These are phyloP conservation scores for Aspergillus ruber DNA, from an alignment of 2,329 filamentous ascomycete species.

Conservation along the genomic window DNA sequence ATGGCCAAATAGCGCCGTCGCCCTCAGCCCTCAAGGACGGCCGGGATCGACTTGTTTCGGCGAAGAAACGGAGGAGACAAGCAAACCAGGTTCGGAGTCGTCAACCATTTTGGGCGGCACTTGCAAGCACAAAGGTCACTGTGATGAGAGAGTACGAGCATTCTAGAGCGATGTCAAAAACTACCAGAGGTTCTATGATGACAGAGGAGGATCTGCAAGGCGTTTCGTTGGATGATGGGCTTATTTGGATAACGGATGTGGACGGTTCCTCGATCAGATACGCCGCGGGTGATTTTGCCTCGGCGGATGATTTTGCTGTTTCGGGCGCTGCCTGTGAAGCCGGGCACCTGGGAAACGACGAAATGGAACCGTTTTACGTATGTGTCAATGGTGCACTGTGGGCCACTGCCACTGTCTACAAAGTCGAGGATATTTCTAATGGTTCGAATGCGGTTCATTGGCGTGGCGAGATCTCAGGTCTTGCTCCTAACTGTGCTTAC, in stretches of 20 bases:
- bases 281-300: conserved; percentile 37
- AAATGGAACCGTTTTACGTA: conserved; percentile 56
- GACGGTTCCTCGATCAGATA: conserved; percentile 43
- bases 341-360: conserved; percentile 19
- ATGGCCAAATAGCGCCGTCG: conserved; percentile 46
- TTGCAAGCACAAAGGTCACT: conserved; percentile 93
- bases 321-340: conserved; percentile 21
- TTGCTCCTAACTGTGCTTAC: conserved; percentile 59
- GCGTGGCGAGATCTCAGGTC: conserved; percentile 58
- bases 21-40: conserved; percentile 44
- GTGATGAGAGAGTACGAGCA: conserved; percentile 88
- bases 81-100: conserved; percentile 83
- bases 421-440: conserved; percentile 38
- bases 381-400: conserved; percentile 60
- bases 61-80: conserved; percentile 83
- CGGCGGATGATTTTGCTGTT: conserved; percentile 25
- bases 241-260: conserved; percentile 43
- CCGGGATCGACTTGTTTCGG: conserved; percentile 54
- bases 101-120: conserved; percentile 88
- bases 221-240: conserved; percentile 35
- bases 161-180: conserved; percentile 49
- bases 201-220: conserved; percentile 39
- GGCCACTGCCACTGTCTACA: conserved; percentile 54
- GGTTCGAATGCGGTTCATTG: conserved; percentile 45
- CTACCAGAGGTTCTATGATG: conserved; percentile 31